Evolutionary conservation across 441 rosid species (phyloP).

Genomic region (Pelargonium citronellum): DNA sequence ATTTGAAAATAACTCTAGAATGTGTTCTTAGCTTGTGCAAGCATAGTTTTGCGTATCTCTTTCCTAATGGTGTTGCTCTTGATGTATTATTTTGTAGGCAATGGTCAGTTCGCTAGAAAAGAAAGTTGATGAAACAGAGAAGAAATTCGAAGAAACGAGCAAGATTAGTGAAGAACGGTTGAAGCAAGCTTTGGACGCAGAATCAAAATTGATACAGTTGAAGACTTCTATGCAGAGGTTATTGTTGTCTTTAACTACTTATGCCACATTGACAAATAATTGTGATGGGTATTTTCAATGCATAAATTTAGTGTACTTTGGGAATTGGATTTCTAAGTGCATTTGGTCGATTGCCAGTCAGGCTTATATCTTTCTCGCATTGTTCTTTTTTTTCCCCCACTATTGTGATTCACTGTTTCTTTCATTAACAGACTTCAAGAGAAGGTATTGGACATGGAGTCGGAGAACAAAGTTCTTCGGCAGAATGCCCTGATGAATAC

Average conservation of each 20-base stretch:
- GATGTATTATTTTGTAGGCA: background rate
- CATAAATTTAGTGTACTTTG: background rate
- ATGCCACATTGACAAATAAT: background rate
- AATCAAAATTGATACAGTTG: conserved; percentile 69
- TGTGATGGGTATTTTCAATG: background rate
- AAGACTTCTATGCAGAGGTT: conserved; percentile 87
- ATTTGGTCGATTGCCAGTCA: conserved; percentile 9
- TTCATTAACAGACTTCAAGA: conserved; percentile 61
- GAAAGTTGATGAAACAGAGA: background rate
- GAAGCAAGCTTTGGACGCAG: conserved; percentile 70
- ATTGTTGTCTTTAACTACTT: conserved; percentile 4
- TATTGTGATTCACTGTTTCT: conserved; percentile 19
- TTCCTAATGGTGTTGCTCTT: background rate
- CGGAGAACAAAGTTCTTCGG: conserved; percentile 54
- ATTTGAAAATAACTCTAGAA: background rate
- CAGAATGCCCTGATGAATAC: conserved; percentile 42
- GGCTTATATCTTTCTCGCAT: background rate
- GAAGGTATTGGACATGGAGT: conserved; percentile 71
- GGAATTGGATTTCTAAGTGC: conserved; percentile 5
- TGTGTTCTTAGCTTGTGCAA: background rate
- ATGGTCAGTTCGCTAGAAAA: conserved; percentile 2
- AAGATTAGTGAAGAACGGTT: conserved; percentile 77
- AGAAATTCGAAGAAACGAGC: conserved; percentile 59
- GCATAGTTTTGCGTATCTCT: background rate
- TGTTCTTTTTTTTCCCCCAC: conserved; percentile 10